Conservation (phyloP, 352 stramenopile genomes). For the Globisporangium emineosum region DNA sequence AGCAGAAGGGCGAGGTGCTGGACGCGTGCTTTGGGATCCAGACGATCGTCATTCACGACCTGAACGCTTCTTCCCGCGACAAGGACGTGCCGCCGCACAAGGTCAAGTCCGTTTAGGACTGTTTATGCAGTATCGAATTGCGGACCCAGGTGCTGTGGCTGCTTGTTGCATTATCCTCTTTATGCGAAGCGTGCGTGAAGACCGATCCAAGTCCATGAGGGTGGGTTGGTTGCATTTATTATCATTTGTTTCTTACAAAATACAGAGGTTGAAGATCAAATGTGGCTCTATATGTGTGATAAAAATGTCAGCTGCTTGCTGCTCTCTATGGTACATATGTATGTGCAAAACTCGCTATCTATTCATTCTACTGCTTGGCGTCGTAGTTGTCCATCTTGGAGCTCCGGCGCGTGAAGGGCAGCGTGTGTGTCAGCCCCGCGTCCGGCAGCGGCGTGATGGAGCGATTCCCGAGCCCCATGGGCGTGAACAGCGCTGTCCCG, state of each 20-base stretch:
- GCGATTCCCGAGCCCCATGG: constrained; percentile 1
- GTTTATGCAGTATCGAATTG: background rate
- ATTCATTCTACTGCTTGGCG: background rate
- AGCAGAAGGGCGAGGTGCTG: constrained; percentile 57
- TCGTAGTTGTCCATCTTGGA: constrained; percentile 12
- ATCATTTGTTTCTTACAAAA: background rate
- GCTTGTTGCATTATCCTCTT: background rate
- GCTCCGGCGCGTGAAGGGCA: background rate
- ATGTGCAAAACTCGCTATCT: background rate
- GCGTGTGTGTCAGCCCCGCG: background rate
- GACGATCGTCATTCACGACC: constrained; percentile 54
- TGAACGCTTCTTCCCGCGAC: background rate
- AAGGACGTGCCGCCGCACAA: constrained; percentile 1
- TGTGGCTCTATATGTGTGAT: background rate
- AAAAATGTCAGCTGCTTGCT: no score
- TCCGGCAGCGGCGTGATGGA: constrained; percentile 7
- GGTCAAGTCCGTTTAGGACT: constrained; percentile 13
- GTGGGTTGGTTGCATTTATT: background rate
- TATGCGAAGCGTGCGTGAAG: background rate
- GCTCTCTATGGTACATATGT: background rate
- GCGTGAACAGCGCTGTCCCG: constrained; percentile 1
- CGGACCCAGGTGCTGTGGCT: background rate
- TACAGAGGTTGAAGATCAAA: background rate
- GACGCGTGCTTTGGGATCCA: constrained; percentile 58
- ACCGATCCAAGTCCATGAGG: no score